Conservation (phyloP, 768 basidiomycete species). For the Boletus rufocinnamomeus region DNA sequence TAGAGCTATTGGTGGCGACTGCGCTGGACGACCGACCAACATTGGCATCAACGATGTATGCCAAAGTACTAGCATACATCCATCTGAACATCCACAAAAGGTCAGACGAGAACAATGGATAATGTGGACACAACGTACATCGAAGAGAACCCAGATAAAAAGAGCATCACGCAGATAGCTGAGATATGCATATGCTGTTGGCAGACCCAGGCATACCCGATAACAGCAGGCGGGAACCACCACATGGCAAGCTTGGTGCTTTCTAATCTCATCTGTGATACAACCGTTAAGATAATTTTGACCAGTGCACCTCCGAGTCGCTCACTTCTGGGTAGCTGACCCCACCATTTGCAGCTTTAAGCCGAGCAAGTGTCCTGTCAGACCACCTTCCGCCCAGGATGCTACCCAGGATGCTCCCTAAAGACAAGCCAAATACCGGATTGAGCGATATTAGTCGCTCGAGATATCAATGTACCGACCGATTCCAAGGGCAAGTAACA, state of each 20-base stretch:
- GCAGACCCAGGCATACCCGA: conserved; percentile 80
- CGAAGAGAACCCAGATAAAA: conserved; percentile 70
- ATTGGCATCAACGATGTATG: conserved; percentile 90
- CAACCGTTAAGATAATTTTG: not conserved
- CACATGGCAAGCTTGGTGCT: conserved; percentile 62
- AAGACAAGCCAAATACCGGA: not conserved
- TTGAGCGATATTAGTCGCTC: not conserved
- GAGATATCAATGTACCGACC: conserved; percentile 42
- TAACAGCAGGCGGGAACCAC: conserved; percentile 52
- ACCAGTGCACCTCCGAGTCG: not conserved
- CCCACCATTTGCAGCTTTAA: conserved; percentile 52
- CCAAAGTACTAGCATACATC: conserved; percentile 71
- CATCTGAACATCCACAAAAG: conserved; percentile 37
- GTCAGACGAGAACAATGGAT: not conserved
- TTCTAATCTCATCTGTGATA: conserved; percentile 66
- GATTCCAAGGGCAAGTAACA: conserved; percentile 72
- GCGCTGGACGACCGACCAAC: conserved; percentile 77
- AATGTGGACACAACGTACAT: conserved; percentile 49
- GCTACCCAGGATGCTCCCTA: conserved; percentile 54
- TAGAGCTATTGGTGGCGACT: conserved; percentile 72
- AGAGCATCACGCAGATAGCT: conserved; percentile 72
- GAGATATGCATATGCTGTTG: conserved; percentile 64
- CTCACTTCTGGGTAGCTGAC: conserved; percentile 65
- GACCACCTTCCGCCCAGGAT: conserved; percentile 64
- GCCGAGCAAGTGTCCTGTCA: conserved; percentile 47